These are phyloP conservation scores for Mortierella antarctica DNA, from an alignment of 192 early-diverging fungal genomes.

Conservation along the genomic window DNA sequence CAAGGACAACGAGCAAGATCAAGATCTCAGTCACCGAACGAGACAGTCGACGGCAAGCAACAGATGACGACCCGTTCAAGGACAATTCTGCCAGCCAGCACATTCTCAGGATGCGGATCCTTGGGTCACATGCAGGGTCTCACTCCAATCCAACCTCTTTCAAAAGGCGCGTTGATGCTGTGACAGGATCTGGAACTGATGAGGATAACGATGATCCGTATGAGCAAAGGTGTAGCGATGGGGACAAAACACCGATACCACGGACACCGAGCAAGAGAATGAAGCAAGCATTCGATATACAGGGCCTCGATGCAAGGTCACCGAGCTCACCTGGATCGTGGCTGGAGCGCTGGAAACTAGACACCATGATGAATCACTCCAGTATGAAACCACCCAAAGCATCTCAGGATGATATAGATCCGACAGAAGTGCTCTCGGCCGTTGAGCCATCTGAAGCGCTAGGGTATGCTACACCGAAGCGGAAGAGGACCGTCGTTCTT, in stretches of 20 bases:
- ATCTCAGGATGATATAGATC: not conserved
- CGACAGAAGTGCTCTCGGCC: no score
- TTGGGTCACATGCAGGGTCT: no score
- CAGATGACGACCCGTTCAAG: no score
- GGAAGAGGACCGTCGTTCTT: not conserved
- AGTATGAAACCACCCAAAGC: conserved; percentile 21
- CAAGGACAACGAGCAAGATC: no score
- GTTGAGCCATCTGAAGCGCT: no score
- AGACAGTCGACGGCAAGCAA: no score
- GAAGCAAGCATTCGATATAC: not conserved
- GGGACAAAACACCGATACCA: not conserved
- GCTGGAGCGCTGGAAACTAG: conserved; percentile 23
- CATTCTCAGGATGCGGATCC: no score
- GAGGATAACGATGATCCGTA: not conserved
- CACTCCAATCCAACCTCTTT: no score
- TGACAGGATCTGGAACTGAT: not conserved
- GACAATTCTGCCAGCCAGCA: no score
- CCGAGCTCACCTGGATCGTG: conserved; percentile 14
- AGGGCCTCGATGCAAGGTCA: not conserved
- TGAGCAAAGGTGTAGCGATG: not conserved
- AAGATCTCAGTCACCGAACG: no score
- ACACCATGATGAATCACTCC: conserved; percentile 18
- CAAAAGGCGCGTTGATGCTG: no score
- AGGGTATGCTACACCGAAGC: no score
- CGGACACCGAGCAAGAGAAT: conserved; percentile 13